Conservation (phyloP, 345 rosid species). For the Acer negundo region DNA sequence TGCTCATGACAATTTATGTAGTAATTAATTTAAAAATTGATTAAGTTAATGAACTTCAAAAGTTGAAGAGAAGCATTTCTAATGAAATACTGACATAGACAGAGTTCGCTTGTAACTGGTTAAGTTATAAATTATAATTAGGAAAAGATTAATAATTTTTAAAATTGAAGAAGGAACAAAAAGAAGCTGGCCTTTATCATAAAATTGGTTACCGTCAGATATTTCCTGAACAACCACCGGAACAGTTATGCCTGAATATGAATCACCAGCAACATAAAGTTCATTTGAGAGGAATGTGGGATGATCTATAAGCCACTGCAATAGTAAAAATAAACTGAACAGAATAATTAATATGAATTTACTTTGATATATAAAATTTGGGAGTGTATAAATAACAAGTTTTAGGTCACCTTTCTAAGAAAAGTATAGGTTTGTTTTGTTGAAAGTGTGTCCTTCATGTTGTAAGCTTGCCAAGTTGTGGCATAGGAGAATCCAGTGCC, state of each 20-base stretch:
- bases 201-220: conserved; percentile 22
- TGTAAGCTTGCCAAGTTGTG: conserved; percentile 15
- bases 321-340: neutral
- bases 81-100: too few relatives aligned
- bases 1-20: too few relatives aligned
- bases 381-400: too few relatives aligned
- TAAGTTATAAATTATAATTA: too few relatives aligned
- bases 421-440: conserved; percentile 23
- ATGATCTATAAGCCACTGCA: conserved; percentile 41
- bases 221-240: conserved; percentile 28
- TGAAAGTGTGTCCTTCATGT: conserved; percentile 16
- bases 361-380: too few relatives aligned
- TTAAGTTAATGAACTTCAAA: too few relatives aligned
- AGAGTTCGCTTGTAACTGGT: too few relatives aligned
- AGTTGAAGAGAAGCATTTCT: too few relatives aligned
- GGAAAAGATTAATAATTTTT: too few relatives aligned
- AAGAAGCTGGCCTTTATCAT: neutral
- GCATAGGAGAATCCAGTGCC: conserved; percentile 49
- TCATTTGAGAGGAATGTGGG: conserved; percentile 29
- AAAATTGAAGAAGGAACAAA: neutral
- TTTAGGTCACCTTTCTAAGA: conserved; percentile 24
- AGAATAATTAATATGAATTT: too few relatives aligned
- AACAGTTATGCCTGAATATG: conserved; percentile 30
- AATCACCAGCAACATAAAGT: conserved; percentile 40
- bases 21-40: too few relatives aligned